A percentile compares a stretch with the other conserved stretches of the same genome.
phyloP scores from a whole-genome alignment of 2,329 filamentous ascomycete genomes.

The Clonostachys sp. region DNA sequence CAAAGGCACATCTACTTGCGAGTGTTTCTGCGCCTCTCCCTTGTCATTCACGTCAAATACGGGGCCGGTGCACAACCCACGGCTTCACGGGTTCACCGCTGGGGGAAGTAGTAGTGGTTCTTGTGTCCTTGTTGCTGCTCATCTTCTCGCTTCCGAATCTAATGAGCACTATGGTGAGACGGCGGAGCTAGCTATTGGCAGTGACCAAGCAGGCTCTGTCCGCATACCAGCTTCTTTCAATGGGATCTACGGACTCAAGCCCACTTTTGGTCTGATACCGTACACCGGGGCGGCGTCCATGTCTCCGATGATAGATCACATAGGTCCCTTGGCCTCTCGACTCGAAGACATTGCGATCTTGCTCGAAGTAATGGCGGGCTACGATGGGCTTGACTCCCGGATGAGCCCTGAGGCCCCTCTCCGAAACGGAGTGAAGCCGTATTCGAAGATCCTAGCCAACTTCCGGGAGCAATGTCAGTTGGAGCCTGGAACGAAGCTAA shows the following conservation, averaged over 20 bases:
- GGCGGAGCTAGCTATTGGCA: conserved; percentile 17
- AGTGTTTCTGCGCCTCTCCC: conserved; percentile 19
- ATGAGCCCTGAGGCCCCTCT: conserved; percentile 32
- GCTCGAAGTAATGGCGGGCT: conserved; percentile 33
- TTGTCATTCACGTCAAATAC: conserved; percentile 17
- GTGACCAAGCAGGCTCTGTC: conserved; percentile 23
- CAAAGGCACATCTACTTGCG: conserved; percentile 17
- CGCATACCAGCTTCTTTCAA: conserved; percentile 20
- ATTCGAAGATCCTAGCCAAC: conserved; percentile 12
- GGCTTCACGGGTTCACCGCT: conserved; percentile 13
- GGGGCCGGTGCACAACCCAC: conserved; percentile 19
- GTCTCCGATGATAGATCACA: conserved; percentile 35
- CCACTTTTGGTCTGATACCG: conserved; percentile 33
- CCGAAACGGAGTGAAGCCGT: conserved; percentile 23
- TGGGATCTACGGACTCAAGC: conserved; percentile 28
- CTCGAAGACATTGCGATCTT: conserved; percentile 32
- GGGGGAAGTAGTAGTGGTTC: conserved; percentile 25
- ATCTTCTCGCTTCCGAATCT: conserved; percentile 1
- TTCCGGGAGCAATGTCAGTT: conserved; percentile 1
- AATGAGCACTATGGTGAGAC: conserved; percentile 4
- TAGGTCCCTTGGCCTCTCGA: conserved; percentile 32
- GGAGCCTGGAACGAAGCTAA: too few species aligned
- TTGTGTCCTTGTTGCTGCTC: conserved; percentile 15
- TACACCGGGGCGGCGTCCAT: conserved; percentile 35
- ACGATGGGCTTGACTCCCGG: conserved; percentile 36